A percentile compares a stretch with the other conserved stretches of the same genome.
Evolutionary conservation across 352 stramenopile genomes (phyloP).

Genomic region (Discostella stelligera): DNA sequence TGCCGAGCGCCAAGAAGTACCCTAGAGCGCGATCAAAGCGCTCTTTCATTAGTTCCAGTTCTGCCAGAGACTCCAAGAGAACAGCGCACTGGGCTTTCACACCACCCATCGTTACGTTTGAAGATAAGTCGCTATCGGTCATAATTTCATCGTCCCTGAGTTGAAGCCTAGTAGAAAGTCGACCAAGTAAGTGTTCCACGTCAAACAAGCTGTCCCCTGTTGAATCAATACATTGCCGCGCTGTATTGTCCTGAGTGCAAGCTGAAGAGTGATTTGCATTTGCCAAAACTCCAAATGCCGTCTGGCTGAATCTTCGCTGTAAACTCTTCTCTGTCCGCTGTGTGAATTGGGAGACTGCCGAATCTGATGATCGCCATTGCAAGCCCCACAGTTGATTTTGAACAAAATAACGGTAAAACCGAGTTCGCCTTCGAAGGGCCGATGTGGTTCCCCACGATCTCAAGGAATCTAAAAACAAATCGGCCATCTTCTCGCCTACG

Average conservation of each 20-base stretch:
- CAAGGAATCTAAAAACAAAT: slow-evolving; percentile 71
- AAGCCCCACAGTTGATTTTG: slow-evolving; percentile 26
- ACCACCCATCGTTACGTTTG: slow-evolving; percentile 26
- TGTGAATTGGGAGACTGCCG: slow-evolving; percentile 26
- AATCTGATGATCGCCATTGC: slow-evolving; percentile 17
- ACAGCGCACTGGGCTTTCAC: slow-evolving; percentile 9
- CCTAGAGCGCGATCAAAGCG: slow-evolving; percentile 60
- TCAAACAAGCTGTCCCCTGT: slow-evolving; percentile 54
- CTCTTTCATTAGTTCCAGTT: slow-evolving; percentile 71
- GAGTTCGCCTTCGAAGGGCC: slow-evolving; percentile 59
- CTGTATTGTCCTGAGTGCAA: slow-evolving; percentile 13
- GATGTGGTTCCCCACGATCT: slow-evolving; percentile 69
- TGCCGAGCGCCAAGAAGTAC: slow-evolving; percentile 66
- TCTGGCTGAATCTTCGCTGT: slow-evolving; percentile 47
- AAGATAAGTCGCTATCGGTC: neutral
- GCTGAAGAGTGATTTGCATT: slow-evolving; percentile 15
- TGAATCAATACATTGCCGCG: slow-evolving; percentile 43
- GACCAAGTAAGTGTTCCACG: slow-evolving; percentile 33
- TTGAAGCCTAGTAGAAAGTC: slow-evolving; percentile 31
- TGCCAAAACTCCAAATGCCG: slow-evolving; percentile 47
- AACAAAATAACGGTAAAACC: slow-evolving; percentile 51
- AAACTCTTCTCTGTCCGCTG: slow-evolving; percentile 46
- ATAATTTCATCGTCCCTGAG: slow-evolving; percentile 16
- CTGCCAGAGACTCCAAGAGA: slow-evolving; percentile 59
- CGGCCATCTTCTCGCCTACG: slow-evolving; percentile 49